phyloP scores from a whole-genome alignment of 1,284 basidiomycete species.

The Sporisorium reilianum region DNA sequence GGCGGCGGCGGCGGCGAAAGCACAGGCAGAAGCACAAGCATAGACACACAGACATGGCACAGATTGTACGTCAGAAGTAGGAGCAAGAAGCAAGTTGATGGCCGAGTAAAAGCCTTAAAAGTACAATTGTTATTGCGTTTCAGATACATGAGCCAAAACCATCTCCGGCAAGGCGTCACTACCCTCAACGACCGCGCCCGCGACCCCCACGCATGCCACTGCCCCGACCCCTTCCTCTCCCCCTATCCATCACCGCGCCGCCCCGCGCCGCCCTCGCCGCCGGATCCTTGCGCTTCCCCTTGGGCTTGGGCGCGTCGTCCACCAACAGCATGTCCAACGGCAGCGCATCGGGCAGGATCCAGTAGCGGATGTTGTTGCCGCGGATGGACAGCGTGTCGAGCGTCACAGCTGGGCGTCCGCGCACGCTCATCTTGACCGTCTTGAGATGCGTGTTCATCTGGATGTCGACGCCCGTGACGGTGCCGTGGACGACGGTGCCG shows the following conservation, averaged over 20 bases:
- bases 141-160: neutral
- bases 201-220: slow-evolving; percentile 30
- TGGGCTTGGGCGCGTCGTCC: slow-evolving; percentile 97
- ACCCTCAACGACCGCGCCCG: slow-evolving; percentile 20
- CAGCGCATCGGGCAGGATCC: slow-evolving; percentile 93
- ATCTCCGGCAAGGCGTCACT: neutral
- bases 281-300: slow-evolving; percentile 71
- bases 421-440: slow-evolving; percentile 93
- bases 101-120: slow-evolving; percentile 10
- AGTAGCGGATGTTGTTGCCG: slow-evolving; percentile 78
- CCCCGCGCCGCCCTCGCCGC: slow-evolving; percentile 30
- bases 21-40: slow-evolving; percentile 4
- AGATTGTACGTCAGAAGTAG: neutral
- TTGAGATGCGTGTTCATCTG: slow-evolving; percentile 95
- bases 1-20: slow-evolving; percentile 18
- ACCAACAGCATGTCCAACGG: slow-evolving; percentile 96
- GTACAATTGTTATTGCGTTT: slow-evolving; percentile 16
- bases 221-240: slow-evolving; percentile 57
- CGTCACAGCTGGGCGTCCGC: slow-evolving; percentile 84
- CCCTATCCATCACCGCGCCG: slow-evolving; percentile 54
- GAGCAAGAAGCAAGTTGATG: neutral
- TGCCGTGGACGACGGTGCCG: slow-evolving; percentile 93
- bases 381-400: slow-evolving; percentile 69
- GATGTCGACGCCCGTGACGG: slow-evolving; percentile 80
- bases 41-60: neutral